phyloP scores from a whole-genome alignment of 2,329 filamentous ascomycete species.

The Penicillium carneum region DNA sequence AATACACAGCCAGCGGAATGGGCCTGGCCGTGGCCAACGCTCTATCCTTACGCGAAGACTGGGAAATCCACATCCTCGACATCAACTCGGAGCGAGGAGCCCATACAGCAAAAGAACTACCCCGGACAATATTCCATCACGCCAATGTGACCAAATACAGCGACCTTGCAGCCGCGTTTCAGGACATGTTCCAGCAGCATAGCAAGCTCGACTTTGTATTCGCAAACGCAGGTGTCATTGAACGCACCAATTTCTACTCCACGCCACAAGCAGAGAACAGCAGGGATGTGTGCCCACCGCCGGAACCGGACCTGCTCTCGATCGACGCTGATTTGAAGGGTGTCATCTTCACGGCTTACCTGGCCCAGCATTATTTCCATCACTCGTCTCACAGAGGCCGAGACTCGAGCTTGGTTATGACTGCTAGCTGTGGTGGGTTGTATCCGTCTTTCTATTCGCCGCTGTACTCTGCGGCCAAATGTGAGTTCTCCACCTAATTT shows the following conservation, averaged over 20 bases:
- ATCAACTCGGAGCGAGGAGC: slow-evolving; percentile 48
- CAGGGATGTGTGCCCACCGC: slow-evolving; percentile 30
- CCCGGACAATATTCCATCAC: slow-evolving; percentile 49
- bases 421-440: slow-evolving; percentile 48
- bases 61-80: slow-evolving; percentile 54
- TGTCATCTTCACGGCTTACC: slow-evolving; percentile 51
- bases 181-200: slow-evolving; percentile 46
- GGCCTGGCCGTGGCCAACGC: slow-evolving; percentile 54
- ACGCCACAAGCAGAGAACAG: slow-evolving; percentile 32
- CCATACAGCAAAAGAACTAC: slow-evolving; percentile 38
- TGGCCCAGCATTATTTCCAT: slow-evolving; percentile 54
- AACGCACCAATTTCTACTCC: slow-evolving; percentile 53
- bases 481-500: slow-evolving; percentile 22
- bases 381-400: slow-evolving; percentile 35
- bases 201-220: slow-evolving; percentile 58
- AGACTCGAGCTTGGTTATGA: slow-evolving; percentile 46
- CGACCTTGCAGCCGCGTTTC: slow-evolving; percentile 46
- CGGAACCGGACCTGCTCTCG: slow-evolving; percentile 45
- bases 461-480: slow-evolving; percentile 51
- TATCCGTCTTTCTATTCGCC: slow-evolving; percentile 49
- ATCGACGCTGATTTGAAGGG: slow-evolving; percentile 55
- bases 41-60: slow-evolving; percentile 49
- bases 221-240: slow-evolving; percentile 58
- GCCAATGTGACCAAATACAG: slow-evolving; percentile 45
- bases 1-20: slow-evolving; percentile 51